A percentile compares a stretch with the other conserved stretches of the same genome.
Conservation (phyloP, 2,329 filamentous ascomycete genomes). For the Chrysoporthe cubensis region DNA sequence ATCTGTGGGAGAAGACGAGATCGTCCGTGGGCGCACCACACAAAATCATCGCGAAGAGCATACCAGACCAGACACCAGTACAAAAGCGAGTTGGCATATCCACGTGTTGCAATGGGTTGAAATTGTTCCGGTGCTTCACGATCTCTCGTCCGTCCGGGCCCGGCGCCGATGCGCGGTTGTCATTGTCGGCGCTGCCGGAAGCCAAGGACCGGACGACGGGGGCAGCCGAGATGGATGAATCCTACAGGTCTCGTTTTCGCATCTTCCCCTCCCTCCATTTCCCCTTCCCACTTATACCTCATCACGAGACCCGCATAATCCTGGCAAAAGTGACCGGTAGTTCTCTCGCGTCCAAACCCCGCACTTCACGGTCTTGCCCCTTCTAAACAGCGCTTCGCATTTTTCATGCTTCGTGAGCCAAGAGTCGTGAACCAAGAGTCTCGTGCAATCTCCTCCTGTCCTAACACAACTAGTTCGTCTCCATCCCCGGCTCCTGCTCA, state of each 20-base stretch:
- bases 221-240: not conserved
- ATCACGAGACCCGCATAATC: not conserved
- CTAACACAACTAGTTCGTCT: not conserved
- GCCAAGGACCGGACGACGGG: too few species aligned
- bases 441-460: not conserved
- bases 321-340: not conserved
- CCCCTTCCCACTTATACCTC: not conserved
- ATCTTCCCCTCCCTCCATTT: not conserved
- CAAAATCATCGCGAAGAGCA: slow-evolving; percentile 6
- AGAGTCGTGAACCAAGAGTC: too few species aligned
- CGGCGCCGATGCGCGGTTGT: too few species aligned
- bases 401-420: not conserved
- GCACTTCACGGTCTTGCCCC: not conserved
- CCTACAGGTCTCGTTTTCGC: not conserved
- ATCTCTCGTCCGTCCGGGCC: too few species aligned
- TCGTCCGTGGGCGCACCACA: not conserved
- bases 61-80: not conserved
- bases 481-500: not conserved
- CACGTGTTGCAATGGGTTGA: not conserved
- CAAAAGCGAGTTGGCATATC: not conserved
- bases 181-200: too few species aligned
- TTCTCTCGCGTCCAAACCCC: not conserved
- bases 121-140: too few species aligned
- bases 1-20: slow-evolving; percentile 8
- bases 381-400: not conserved